Base-by-base conservation (phyloP, 2,329 filamentous ascomycete genomes). In the Epichloe festucae region DNA sequence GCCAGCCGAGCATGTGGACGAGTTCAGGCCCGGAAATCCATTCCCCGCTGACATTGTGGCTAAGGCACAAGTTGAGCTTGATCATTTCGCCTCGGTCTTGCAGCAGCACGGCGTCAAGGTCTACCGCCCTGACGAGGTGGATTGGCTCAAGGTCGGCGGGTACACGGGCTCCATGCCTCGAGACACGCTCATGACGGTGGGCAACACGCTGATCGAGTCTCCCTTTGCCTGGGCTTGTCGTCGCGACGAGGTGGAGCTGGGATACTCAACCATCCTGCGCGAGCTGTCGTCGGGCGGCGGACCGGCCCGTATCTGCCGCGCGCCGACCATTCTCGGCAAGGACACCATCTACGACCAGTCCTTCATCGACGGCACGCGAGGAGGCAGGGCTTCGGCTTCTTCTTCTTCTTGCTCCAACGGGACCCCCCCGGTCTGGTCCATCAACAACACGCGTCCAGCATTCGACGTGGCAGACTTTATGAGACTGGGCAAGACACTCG, bases 381-480 rank as follows among this genome's bases (percentile, higher is more conserved):
- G 39, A 41, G 23, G 3, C 5, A 34, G 21, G 19, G 19, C 14
- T 12, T 17, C 17, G 17, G 17, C 17, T 17, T 17, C 19, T 19
- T 19, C 19, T 19, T 19, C 19, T 3, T 19, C 19, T 3, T 17
- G 14, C 3, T 17, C 35, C 3, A 46, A 53, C 11, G 34, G 44
- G 7, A 31, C 17, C n/a, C 44, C n/a, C n/a, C 44, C 34, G 14
- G 49, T 42, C 12, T 66, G 62, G 63, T 54, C 54, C 14, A 65
- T 65, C 56, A 67, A 66, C 51, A 63, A 67, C 52, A 58, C 49
- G 19, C 58, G 65, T 1, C 62, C 62, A 5, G 62, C 65, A 4
- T 65, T 66, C 38, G 65, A 67, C 48, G 60, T 62, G 19, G 65
- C 65, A 6, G 65, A 67, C 47, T 67, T 67, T 50, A 61, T 66